A percentile compares a stretch with the other conserved stretches of the same genome.
Conservation (phyloP, 495 filamentous ascomycete species). For the Penicillium lividum region DNA sequence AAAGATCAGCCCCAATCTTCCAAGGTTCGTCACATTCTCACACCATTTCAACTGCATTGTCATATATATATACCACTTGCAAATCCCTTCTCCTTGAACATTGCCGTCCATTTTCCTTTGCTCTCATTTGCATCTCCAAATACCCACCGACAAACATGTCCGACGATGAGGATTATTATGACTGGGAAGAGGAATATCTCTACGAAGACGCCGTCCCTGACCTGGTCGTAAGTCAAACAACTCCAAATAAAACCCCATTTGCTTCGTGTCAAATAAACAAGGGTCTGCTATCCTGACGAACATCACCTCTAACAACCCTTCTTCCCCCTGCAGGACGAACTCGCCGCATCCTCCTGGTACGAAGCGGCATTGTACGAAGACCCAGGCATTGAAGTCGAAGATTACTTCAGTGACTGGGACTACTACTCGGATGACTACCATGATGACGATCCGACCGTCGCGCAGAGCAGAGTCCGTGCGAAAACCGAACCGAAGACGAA, state of each 20-base stretch:
- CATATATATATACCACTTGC: no score
- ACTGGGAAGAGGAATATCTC: slow-evolving; percentile 46
- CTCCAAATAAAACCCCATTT: no score
- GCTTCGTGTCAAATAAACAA: no score
- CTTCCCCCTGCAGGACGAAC: slow-evolving; percentile 45
- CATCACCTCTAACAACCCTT: slow-evolving; percentile 3
- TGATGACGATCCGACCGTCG: slow-evolving; percentile 45
- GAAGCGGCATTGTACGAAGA: slow-evolving; percentile 45
- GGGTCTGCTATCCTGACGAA: neutral
- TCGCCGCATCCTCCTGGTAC: slow-evolving; percentile 45
- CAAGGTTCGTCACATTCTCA: neutral
- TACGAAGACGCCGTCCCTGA: slow-evolving; percentile 45
- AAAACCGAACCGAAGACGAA: neutral
- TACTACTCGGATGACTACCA: slow-evolving; percentile 54
- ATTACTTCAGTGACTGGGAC: slow-evolving; percentile 52
- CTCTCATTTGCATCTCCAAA: neutral
- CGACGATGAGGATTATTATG: slow-evolving; percentile 53
- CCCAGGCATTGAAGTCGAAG: slow-evolving; percentile 41
- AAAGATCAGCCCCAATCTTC: slow-evolving; percentile 28
- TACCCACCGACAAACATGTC: slow-evolving; percentile 35
- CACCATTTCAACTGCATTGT: no score
- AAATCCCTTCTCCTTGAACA: no score
- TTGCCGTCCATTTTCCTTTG: neutral
- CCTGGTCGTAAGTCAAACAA: slow-evolving; percentile 38
- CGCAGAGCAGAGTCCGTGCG: slow-evolving; percentile 14